Conservation (phyloP, 495 filamentous ascomycete species). For the Talaromyces nanjingensis region DNA sequence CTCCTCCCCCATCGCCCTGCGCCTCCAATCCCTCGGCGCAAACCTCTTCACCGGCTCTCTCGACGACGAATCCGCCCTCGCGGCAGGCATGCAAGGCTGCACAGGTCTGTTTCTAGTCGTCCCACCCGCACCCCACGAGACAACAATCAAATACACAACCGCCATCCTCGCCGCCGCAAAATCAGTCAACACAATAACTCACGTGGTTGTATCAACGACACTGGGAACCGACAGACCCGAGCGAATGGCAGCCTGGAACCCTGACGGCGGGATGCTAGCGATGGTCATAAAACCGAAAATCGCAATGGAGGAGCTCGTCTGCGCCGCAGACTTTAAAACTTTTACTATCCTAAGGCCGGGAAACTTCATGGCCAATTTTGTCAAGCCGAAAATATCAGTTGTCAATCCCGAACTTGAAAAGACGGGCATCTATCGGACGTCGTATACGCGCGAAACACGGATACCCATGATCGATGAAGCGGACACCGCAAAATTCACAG, state of each 20-base stretch:
- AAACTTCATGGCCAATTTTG: conserved; percentile 46
- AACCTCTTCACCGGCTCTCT: conserved; percentile 32
- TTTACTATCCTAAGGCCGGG: conserved; percentile 35
- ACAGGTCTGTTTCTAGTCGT: conserved; percentile 42
- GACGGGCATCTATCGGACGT: conserved; percentile 25
- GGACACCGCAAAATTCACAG: conserved; percentile 42
- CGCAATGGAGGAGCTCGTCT: conserved; percentile 27
- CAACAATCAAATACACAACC: conserved; percentile 30
- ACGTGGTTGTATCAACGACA: conserved; percentile 35
- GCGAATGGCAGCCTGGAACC: conserved; percentile 19
- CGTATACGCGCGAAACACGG: conserved; percentile 22
- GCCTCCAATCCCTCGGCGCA: conserved; percentile 31
- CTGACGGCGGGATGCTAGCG: conserved; percentile 14
- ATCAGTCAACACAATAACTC: conserved; percentile 25
- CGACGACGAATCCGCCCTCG: conserved; percentile 30
- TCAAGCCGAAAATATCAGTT: conserved; percentile 26
- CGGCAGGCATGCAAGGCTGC: conserved; percentile 30
- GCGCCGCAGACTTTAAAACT: conserved; percentile 25
- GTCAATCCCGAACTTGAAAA: conserved; percentile 27
- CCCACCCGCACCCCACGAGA: conserved; percentile 19
- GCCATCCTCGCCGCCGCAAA: conserved; percentile 35
- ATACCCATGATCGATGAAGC: conserved; percentile 37
- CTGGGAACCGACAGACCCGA: conserved; percentile 19
- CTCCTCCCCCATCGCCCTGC: conserved; percentile 23
- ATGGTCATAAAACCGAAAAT: conserved; percentile 27